Base-by-base conservation (phyloP, 495 filamentous ascomycete genomes). In the Lentithecium fluviatile region DNA sequence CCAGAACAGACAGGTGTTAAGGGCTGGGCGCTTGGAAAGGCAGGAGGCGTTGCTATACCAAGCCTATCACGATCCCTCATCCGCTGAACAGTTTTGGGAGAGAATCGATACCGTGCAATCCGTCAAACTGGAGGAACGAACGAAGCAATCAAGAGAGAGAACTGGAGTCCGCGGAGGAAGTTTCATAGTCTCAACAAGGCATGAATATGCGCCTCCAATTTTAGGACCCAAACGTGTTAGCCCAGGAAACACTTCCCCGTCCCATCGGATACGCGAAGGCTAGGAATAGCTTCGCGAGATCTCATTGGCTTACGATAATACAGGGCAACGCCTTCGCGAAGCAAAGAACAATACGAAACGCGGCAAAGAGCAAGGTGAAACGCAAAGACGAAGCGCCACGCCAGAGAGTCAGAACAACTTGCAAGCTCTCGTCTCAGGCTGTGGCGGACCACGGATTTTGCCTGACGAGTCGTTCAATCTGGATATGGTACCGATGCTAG, bases 241-340 rank as follows among this genome's bases (percentile, higher is more conserved):
- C 12, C 2, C 29, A 2, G 29, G 23, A 8, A 32, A 17, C 40
- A 43, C 40, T n/a, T 6, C n/a, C 40, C 47, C 40, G 38, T 42
- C 21, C 11, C 25, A 21, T 58, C 36, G 47, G 46, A 45, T 46
- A 1, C n/a, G 24, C 21, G 34, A 47, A 25, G n/a, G 11, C 17
- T 47, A 29, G 8, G 29, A 45, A 24, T 21, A 29, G 1, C 45
- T 54, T 8, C 3, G 7, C n/a, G 13, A 29, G 19, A 43, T 55
- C 62, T 60, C 45, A 65, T 59, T 48, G 62, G 62, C 20, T 32
- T 36, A 36, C 20, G 8, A 19, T 29, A 24, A 34, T 42, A 17
- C 38, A 65, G 62, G 62, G 15, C n/a, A 65, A 60, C 62, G 62
- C 15, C 51, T 65, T 2, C 62, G 62, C 42, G 55, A 65, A 37